Percentiles rank a stretch among this genome's conserved stretches.
phyloP scores from a whole-genome alignment of 331 rosid species.

The Dryas integrifolia region DNA sequence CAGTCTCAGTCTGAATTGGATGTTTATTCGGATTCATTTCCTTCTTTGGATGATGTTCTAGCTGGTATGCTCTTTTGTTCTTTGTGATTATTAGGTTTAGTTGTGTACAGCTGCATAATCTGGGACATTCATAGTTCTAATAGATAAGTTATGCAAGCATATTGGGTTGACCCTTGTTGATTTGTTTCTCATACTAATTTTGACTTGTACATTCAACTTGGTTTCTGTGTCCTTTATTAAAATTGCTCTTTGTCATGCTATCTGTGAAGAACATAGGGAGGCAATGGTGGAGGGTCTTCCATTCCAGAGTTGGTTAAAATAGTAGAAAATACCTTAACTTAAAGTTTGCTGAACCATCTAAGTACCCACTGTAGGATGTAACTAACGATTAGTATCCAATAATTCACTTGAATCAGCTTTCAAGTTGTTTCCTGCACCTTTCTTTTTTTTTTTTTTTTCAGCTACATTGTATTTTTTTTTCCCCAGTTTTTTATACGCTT shows the following conservation, averaged over 20 bases:
- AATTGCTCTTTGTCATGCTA: neutral
- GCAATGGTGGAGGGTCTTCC: neutral
- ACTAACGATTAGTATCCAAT: neutral
- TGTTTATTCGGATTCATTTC: conserved; percentile 31
- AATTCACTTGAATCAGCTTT: neutral
- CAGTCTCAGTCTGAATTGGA: conserved; percentile 40
- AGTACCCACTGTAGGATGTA: neutral
- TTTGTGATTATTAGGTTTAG: neutral
- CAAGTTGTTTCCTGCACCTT: neutral
- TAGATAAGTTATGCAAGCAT: neutral
- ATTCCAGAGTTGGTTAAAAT: too few relatives aligned
- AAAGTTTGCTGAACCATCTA: neutral
- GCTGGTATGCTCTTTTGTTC: conserved; percentile 45
- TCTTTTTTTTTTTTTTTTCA: neutral
- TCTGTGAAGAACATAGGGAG: neutral
- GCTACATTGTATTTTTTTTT: neutral
- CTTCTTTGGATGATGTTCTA: conserved; percentile 51
- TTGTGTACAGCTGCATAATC: neutral
- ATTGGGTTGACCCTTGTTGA: neutral
- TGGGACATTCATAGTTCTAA: neutral
- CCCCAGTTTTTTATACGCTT: neutral
- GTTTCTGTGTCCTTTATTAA: neutral
- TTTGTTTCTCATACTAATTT: neutral
- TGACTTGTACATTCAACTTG: neutral
- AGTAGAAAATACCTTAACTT: too few relatives aligned